These are phyloP conservation scores for Chloranthus sessilifolius DNA, from an alignment of 164 flowering plant species.

Conservation along the genomic window DNA sequence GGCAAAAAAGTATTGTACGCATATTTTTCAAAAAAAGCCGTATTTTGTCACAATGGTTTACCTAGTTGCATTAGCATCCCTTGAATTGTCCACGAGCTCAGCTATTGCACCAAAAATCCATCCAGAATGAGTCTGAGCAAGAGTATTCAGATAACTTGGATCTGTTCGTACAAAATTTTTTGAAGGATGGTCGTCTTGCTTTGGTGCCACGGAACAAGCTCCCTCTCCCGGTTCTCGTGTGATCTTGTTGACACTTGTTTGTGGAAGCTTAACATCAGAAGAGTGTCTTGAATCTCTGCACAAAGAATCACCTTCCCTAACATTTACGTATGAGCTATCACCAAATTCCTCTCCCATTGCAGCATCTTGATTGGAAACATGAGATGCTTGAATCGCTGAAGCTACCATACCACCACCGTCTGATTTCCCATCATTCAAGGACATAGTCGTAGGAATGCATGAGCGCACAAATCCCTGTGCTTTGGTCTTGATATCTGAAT, in stretches of 20 bases:
- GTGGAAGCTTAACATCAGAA: neutral
- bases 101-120: conserved; percentile 72
- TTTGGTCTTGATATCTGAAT: neutral
- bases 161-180: conserved; percentile 27
- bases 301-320: neutral
- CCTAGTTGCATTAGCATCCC: conserved; percentile 58
- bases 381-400: neutral
- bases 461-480: neutral
- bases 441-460: neutral
- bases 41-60: neutral
- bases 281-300: neutral
- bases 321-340: conserved; percentile 9
- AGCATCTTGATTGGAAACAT: neutral
- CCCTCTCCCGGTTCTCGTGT: conserved; percentile 1
- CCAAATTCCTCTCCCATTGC: conserved; percentile 8
- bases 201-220: neutral
- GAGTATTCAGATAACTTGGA: conserved; percentile 45
- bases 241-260: neutral
- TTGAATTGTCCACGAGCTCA: conserved; percentile 61
- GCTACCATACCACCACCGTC: neutral
- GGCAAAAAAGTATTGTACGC: no score
- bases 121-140: conserved; percentile 46
- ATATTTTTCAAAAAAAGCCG: no score
- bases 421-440: neutral
- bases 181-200: neutral